Evolutionary conservation across 352 stramenopile species (phyloP).

Genomic region (Phytopythium helicoides): DNA sequence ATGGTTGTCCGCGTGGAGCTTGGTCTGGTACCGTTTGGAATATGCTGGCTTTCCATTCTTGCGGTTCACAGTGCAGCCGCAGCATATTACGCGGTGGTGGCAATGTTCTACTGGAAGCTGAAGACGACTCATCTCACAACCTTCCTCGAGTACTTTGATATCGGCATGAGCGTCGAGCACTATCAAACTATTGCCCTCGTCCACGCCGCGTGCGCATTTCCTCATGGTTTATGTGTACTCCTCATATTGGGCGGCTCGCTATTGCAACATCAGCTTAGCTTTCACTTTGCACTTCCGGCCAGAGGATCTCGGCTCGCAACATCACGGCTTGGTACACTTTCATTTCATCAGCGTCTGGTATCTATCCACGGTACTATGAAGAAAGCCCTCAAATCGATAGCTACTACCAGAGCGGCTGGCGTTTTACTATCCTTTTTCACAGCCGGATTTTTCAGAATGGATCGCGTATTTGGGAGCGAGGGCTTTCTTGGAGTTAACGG

Average conservation of each 20-base stretch:
- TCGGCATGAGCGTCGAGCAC: conserved; percentile 10
- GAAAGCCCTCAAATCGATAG: no score
- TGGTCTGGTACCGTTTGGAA: background rate
- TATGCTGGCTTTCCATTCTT: conserved; percentile 3
- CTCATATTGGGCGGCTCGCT: conserved; percentile 16
- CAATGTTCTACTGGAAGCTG: conserved; percentile 13
- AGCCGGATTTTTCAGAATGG: background rate
- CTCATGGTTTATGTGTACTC: conserved; percentile 12
- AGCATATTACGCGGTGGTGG: conserved; percentile 13
- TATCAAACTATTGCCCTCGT: conserved; percentile 11
- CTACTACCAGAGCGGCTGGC: no score
- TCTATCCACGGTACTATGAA: no score
- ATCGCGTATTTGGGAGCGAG: conserved; percentile 1
- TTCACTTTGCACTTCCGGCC: background rate
- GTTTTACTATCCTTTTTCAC: no score
- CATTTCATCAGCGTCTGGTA: no score
- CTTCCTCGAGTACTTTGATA: conserved; percentile 12
- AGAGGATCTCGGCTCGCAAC: background rate
- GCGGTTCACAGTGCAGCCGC: conserved; percentile 6
- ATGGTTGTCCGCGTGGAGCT: background rate
- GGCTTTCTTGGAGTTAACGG: conserved; percentile 13
- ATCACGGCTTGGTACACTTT: no score
- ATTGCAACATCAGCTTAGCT: background rate
- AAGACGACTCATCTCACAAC: conserved; percentile 8
- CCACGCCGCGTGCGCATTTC: conserved; percentile 9